Percentiles rank a stretch among this genome's conserved stretches.
Conservation (phyloP, 2,329 filamentous ascomycete genomes). For the Metarhizium robertsii region DNA sequence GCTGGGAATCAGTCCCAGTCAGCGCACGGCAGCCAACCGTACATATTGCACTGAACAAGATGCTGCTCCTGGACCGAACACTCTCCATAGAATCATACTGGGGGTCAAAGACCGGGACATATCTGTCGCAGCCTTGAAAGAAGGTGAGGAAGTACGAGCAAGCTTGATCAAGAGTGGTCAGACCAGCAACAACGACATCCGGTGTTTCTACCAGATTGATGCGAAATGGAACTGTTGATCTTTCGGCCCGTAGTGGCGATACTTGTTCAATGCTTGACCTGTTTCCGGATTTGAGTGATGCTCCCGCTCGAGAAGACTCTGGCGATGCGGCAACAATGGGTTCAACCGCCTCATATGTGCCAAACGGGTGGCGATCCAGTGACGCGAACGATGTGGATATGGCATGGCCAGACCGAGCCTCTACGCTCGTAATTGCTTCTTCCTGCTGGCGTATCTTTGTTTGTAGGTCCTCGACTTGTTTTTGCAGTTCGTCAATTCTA, state of each 20-base stretch:
- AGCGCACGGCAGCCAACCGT: no score
- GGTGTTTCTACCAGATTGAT: constrained; percentile 3
- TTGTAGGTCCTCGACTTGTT: not conserved
- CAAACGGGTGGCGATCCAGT: not conserved
- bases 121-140: constrained; percentile 5
- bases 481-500: no score
- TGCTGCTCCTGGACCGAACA: no score
- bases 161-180: constrained; percentile 14
- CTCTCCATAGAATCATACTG: no score
- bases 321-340: not conserved
- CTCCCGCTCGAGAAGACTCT: not conserved
- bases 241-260: not conserved
- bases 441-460: not conserved
- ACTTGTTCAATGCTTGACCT: not conserved
- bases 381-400: not conserved
- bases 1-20: no score
- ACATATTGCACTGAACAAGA: no score
- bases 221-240: not conserved
- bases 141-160: constrained; percentile 14
- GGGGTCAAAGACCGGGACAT: no score
- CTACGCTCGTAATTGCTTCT: not conserved
- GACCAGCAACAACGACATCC: constrained; percentile 8
- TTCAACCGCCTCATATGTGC: not conserved
- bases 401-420: not conserved
- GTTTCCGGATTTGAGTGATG: not conserved